Base-by-base conservation (phyloP, 345 rosid species). In the Brassica cretica region DNA sequence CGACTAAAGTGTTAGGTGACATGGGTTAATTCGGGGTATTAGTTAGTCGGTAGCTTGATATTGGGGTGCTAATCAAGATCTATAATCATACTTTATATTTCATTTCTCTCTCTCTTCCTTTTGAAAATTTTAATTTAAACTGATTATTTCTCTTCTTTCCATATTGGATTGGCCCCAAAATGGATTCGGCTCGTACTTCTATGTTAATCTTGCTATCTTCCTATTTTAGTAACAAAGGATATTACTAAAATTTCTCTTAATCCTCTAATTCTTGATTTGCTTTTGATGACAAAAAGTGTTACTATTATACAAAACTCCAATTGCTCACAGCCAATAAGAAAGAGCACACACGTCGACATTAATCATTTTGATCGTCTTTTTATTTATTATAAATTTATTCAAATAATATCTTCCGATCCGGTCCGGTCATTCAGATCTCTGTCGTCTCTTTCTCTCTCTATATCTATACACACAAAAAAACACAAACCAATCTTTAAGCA, bases 371-470 rank as follows among this genome's bases (percentile, higher is more conserved):
- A 32, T 70, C 33, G 15, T 56, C 46, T 60, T 60, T 49, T 71
- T 7, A 24, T 35, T 27, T 58, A 76, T 25, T 53, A 41, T 32
- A 78, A 73, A 53, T 46, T 75, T 56, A 75, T 49, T 49, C 53
- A 64, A 70, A 9, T 11, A 78, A 79, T 92, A 79, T 97, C 97
- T 90, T 91, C 96, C 92, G 83, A 87, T 85, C 84, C 92, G 83
- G 88, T 85, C 84, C 70, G 90, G 86, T 91, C 94, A 90, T 85
- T 90, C 90, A 94, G 83, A 79, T 81, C 82, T 78, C 79, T 80
- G 80, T 78, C 84, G 64, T 72, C 80, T 37, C 76, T 72, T 70
- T 73, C 82, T 76, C 80, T 71, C 84, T 75, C 84, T 71, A 21
- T 76, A 86, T 85, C 94, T 66, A 76, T 19, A 39, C 64, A 25